Conservation (phyloP, 2,329 filamentous ascomycete species). For the Fusarium pilosicola region DNA sequence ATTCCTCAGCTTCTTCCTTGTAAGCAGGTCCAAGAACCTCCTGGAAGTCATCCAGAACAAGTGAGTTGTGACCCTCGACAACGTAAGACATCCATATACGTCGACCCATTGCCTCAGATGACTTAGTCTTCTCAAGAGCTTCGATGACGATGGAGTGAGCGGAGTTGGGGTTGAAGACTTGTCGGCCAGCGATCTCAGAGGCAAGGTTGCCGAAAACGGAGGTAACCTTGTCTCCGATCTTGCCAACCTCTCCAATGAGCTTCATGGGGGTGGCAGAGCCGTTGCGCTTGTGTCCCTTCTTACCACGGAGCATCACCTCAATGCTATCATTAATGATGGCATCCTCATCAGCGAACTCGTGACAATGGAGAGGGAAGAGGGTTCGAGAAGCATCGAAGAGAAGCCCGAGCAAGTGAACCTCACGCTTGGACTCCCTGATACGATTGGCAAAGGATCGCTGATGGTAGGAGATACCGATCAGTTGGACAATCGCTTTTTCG, state of each 20-base stretch:
- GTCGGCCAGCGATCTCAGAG: constrained; percentile 93
- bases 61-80: constrained; percentile 82
- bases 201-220: constrained; percentile 93
- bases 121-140: constrained; percentile 84
- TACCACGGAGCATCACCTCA: constrained; percentile 71
- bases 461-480: constrained; percentile 88
- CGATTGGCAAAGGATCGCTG: constrained; percentile 82
- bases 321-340: constrained; percentile 89
- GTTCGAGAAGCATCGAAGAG: constrained; percentile 91
- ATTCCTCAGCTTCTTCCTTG: constrained; percentile 83
- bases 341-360: constrained; percentile 91
- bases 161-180: constrained; percentile 92
- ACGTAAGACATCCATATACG: constrained; percentile 99
- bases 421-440: constrained; percentile 91
- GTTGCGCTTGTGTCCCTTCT: constrained; percentile 57
- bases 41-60: constrained; percentile 82
- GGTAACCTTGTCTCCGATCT: constrained; percentile 92
- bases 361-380: constrained; percentile 92
- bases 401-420: constrained; percentile 81
- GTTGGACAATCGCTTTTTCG: constrained; percentile 83
- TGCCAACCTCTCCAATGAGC: constrained; percentile 79
- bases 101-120: constrained; percentile 90
- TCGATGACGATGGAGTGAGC: constrained; percentile 90
- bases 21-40: constrained; percentile 86
- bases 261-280: constrained; percentile 81